Percentiles rank a stretch among this genome's conserved stretches.
These are phyloP conservation scores for Teratosphaeria epicoccoides DNA, from an alignment of 2,329 filamentous ascomycete genomes.

Conservation along the genomic window DNA sequence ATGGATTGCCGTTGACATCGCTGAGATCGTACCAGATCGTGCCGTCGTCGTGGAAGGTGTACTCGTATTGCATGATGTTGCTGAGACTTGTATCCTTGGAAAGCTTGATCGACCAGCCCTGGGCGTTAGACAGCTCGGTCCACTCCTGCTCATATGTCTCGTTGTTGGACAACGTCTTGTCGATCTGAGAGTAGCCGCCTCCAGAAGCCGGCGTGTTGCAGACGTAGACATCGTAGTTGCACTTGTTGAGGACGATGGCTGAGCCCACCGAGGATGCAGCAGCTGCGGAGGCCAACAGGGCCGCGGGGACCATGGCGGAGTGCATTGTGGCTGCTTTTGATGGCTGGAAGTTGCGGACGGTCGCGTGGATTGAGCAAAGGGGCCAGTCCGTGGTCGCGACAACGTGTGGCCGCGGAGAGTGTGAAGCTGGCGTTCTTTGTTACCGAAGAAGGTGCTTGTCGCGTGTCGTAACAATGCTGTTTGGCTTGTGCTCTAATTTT, in stretches of 20 bases:
- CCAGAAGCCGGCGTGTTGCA: slow-evolving; percentile 15
- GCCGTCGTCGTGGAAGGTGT: slow-evolving; percentile 27
- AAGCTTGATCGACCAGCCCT: slow-evolving; percentile 32
- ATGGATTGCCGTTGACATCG: slow-evolving; percentile 29
- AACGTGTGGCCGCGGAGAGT: neutral
- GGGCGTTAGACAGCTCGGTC: slow-evolving; percentile 23
- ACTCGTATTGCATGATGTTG: slow-evolving; percentile 29
- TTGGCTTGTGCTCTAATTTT: neutral
- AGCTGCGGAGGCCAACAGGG: slow-evolving; percentile 16
- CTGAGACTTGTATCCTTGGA: slow-evolving; percentile 17
- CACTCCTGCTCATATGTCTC: slow-evolving; percentile 23
- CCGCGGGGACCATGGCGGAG: slow-evolving; percentile 8
- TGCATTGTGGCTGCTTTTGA: neutral
- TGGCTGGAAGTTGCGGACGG: neutral
- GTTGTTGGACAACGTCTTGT: slow-evolving; percentile 12
- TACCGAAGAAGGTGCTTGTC: neutral
- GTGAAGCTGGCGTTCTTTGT: neutral
- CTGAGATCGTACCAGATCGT: slow-evolving; percentile 31
- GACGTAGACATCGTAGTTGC: slow-evolving; percentile 20
- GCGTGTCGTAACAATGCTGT: neutral
- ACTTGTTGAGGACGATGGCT: slow-evolving; percentile 20
- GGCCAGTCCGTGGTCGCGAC: neutral
- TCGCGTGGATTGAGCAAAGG: neutral
- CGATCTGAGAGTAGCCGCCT: slow-evolving; percentile 14
- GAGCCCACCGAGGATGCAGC: slow-evolving; percentile 15